Base-by-base conservation (phyloP, 495 filamentous ascomycete species). In the Penicillium argentinense region DNA sequence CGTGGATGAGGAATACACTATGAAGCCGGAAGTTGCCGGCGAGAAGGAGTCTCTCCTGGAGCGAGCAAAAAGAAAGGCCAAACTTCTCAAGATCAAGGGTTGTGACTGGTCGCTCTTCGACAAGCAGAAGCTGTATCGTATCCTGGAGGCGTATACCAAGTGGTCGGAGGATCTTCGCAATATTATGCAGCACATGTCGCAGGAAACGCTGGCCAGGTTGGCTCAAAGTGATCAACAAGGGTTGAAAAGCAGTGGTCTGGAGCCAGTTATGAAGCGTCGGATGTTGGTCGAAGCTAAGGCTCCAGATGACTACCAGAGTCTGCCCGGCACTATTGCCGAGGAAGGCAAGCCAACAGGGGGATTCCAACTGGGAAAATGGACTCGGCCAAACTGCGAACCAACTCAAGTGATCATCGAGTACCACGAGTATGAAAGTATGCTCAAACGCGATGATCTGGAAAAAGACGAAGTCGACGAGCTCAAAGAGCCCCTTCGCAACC, bases 91-190 rank as follows among this genome's bases (percentile, higher is more conserved):
- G 48, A 29, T 43, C 21, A 56, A 56, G n/a, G 52, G 42, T 4
- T 52, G 49, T 29, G 52, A 59, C 45, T 59, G 56, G 56, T 54
- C 56, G 11, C 48, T 59, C 11, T 59, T 59, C 29, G 56, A 59
- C 41, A 59, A 59, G 44, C 56, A 59, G 41, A 56, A 47, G 41
- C 27, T 59, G 24, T 17, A 51, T 14, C 41, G 30, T 4, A 48
- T 53, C 4, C 32, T 59, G 14, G 56, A 54, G 6, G 19, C 43
- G 8, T 59, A 59, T 24, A 59, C 47, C 19, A 36, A 40, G 30
- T 56, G 52, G 56, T 51, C 56, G 1, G 42, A 41, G 6, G 34
- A 39, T 19, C 33, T 59, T 27, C 47, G 52, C 3, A 47, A 58
- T 27, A 8, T 54, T 9, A 57, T 57, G 54, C 50, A 47, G 45